A percentile compares a stretch with the other conserved stretches of the same genome.
phyloP scores from a whole-genome alignment of 2,329 filamentous ascomycete genomes.

The Claviceps arundinis region DNA sequence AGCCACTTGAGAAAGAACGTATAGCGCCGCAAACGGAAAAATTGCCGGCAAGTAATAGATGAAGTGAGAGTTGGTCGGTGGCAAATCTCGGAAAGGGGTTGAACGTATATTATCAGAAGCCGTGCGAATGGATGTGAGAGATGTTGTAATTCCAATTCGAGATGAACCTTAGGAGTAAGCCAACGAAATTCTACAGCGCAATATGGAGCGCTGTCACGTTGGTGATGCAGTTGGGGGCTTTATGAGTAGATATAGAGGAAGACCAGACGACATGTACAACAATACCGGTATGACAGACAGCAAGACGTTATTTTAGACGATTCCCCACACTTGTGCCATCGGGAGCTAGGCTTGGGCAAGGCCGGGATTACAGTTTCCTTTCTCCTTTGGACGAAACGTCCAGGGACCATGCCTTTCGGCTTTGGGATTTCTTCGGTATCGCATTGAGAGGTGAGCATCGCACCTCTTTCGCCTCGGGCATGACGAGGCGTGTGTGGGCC shows the following conservation, averaged over 20 bases:
- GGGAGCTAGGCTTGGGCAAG: conserved; percentile 6
- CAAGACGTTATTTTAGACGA: neutral
- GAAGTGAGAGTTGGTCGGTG: no score
- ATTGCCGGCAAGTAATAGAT: no score
- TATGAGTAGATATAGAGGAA: conserved; percentile 8
- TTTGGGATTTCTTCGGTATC: conserved; percentile 6
- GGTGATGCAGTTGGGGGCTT: conserved; percentile 7
- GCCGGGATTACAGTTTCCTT: conserved; percentile 3
- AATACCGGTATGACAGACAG: no score
- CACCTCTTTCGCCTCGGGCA: neutral
- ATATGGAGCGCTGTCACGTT: neutral
- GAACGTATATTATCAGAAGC: neutral
- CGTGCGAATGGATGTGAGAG: neutral
- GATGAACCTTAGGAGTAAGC: neutral
- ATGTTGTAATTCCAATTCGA: neutral
- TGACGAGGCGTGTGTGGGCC: neutral
- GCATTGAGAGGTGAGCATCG: conserved; percentile 1
- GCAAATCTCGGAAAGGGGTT: neutral
- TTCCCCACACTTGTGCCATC: conserved; percentile 2
- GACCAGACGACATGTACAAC: neutral
- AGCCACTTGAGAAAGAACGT: no score
- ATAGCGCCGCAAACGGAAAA: no score
- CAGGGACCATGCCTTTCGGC: conserved; percentile 4
- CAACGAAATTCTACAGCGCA: neutral
- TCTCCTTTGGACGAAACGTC: neutral